These are phyloP conservation scores for Suillus variegatus DNA, from an alignment of 768 basidiomycete genomes.

Conservation along the genomic window DNA sequence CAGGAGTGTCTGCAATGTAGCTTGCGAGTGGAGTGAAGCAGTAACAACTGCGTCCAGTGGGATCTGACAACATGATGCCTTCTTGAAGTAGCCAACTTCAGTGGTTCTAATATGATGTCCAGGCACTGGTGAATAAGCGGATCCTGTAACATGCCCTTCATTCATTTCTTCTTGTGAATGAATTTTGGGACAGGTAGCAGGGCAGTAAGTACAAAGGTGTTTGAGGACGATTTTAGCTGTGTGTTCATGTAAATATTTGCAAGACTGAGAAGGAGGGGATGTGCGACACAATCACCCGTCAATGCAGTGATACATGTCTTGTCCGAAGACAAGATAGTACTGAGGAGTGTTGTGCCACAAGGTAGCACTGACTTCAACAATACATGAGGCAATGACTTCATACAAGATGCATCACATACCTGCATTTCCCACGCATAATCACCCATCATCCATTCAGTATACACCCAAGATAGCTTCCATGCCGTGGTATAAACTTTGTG, in stretches of 20 bases:
- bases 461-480: slow-evolving; percentile 13
- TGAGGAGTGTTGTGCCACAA: slow-evolving; percentile 18
- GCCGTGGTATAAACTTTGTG: slow-evolving; percentile 11
- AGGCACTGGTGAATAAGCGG: slow-evolving; percentile 22
- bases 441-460: slow-evolving; percentile 25
- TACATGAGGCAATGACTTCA: background rate
- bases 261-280: slow-evolving; percentile 32
- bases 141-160: slow-evolving; percentile 19
- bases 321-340: slow-evolving; percentile 30
- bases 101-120: slow-evolving; percentile 17
- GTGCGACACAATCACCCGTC: slow-evolving; percentile 28
- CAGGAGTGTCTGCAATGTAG: fast-evolving
- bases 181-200: slow-evolving; percentile 24
- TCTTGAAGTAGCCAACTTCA: slow-evolving; percentile 16
- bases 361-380: slow-evolving; percentile 16
- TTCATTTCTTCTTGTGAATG: slow-evolving; percentile 7
- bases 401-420: slow-evolving; percentile 14
- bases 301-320: slow-evolving; percentile 34
- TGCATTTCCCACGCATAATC: slow-evolving; percentile 28
- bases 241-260: slow-evolving; percentile 32
- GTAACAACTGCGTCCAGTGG: too few relatives aligned
- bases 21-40: too few relatives aligned
- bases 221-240: slow-evolving; percentile 26
- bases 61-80: too few relatives aligned
- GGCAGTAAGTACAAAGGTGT: slow-evolving; percentile 26